phyloP scores from a whole-genome alignment of 208 protist genomes.

The Trypanosoma melophagium region DNA sequence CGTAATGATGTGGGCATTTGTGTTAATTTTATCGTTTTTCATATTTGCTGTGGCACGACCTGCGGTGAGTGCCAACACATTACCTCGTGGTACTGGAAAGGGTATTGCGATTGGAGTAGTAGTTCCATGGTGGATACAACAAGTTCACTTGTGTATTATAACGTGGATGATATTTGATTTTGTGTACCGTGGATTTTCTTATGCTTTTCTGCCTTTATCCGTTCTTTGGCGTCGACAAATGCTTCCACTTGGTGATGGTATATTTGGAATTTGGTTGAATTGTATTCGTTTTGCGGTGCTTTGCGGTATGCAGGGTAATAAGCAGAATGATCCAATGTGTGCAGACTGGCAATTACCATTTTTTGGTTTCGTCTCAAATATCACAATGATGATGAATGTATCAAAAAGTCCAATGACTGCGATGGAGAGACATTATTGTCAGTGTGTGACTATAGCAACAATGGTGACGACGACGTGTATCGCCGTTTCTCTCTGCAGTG shows the following conservation, averaged over 20 bases:
- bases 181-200: slow-evolving; percentile 44
- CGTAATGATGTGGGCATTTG: slow-evolving; percentile 27
- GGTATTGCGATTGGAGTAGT: background rate
- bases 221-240: slow-evolving; percentile 51
- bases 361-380: background rate
- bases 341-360: slow-evolving; percentile 14
- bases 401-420: background rate
- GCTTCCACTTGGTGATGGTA: slow-evolving; percentile 38
- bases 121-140: slow-evolving; percentile 28
- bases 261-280: slow-evolving; percentile 42
- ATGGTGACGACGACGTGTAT: slow-evolving; percentile 1
- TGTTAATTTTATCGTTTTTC: slow-evolving; percentile 31
- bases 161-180: slow-evolving; percentile 43
- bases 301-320: slow-evolving; percentile 20
- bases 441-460: slow-evolving; percentile 14
- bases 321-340: background rate
- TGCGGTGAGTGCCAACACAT: slow-evolving; percentile 13
- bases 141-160: slow-evolving; percentile 33
- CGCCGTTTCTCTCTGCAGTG: slow-evolving; percentile 3
- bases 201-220: slow-evolving; percentile 38
- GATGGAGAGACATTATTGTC: slow-evolving; percentile 2
- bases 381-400: background rate
- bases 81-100: background rate
- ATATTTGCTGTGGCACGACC: slow-evolving; percentile 52
- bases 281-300: slow-evolving; percentile 36